phyloP scores from a whole-genome alignment of 2,329 filamentous ascomycete species.

The Colletotrichum salicis region DNA sequence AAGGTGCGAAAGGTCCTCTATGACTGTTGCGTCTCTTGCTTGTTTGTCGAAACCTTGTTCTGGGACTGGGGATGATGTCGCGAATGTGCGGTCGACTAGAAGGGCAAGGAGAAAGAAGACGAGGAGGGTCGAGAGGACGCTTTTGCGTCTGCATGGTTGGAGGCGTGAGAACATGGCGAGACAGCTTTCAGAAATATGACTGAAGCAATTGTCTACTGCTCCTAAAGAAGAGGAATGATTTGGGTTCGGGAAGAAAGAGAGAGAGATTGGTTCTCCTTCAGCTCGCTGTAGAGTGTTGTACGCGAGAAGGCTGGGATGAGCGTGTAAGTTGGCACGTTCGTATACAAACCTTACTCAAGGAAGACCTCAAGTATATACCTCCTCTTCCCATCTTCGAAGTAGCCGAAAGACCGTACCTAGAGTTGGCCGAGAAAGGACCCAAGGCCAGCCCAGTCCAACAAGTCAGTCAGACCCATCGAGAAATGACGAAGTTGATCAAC shows the following conservation, averaged over 20 bases:
- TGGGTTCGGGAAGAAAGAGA: not conserved
- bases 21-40: not conserved
- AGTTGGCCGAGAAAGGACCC: not conserved
- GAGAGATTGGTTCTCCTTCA: not conserved
- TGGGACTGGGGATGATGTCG: not conserved
- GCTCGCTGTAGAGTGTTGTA: not conserved
- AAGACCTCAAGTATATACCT: not conserved
- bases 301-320: not conserved
- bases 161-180: slow-evolving; percentile 1
- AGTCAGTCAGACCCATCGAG: not conserved
- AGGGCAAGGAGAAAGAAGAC: slow-evolving; percentile 2
- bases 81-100: slow-evolving; percentile 27
- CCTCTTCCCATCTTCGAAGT: too few species aligned
- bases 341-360: not conserved
- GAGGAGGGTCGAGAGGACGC: not conserved
- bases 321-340: not conserved
- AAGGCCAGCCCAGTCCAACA: not conserved
- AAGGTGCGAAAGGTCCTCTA: slow-evolving; percentile 32
- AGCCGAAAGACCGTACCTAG: not conserved
- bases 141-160: not conserved
- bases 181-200: not conserved
- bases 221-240: too few species aligned
- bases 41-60: not conserved
- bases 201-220: accelerated
- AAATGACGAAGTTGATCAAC: slow-evolving; percentile 4